Base-by-base conservation (phyloP, 2,329 filamentous ascomycete species). In the Fusarium beomiforme region DNA sequence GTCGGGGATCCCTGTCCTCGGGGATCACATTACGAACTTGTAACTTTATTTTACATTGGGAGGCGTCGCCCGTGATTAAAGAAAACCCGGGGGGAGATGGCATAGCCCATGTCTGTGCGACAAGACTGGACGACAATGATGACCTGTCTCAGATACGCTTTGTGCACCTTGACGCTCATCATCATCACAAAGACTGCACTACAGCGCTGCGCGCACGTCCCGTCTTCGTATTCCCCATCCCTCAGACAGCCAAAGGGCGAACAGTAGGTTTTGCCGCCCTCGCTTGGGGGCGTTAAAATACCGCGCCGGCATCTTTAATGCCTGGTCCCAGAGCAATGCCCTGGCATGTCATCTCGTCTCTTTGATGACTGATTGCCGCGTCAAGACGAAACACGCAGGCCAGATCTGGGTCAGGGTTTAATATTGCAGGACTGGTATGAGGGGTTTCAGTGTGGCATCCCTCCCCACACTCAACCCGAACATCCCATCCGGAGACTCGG, bases 291-390 rank as follows among this genome's bases (percentile, higher is more conserved):
- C 68, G 68, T 61, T 26, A 58, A 56, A 41, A 64, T 59, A 54
- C 61, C 26, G 42, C 56, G 47, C 51, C 42, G 39, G 41, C 29
- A 23, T 21, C 23, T 59, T 29, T 51, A 26, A 39, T 37, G 23
- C 53, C 41, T 42, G 33, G 16, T 33, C 53, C 46, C 44, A 29
- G 31, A 29, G 16, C 23, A 50, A 36, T 17, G n/a, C 43, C 68
- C 62, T 39, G 43, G 55, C 47, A 69, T 72, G 69, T 71, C 69
- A 71, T 71, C 64, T 72, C 55, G 55, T 69, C 69, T 71, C 46
- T 64, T 64, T 69, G 39, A 42, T 23, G 55, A 41, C 51, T 41
- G 43, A 58, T 44, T 41, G 29, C 67, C 50, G 61, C 50, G 31
- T 57, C 41, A 39, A 55, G 51, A 42, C 66, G 64, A 71, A 69